Evolutionary conservation across 2,329 filamentous ascomycete species (phyloP).

Genomic region (Cladosporium sp.): DNA sequence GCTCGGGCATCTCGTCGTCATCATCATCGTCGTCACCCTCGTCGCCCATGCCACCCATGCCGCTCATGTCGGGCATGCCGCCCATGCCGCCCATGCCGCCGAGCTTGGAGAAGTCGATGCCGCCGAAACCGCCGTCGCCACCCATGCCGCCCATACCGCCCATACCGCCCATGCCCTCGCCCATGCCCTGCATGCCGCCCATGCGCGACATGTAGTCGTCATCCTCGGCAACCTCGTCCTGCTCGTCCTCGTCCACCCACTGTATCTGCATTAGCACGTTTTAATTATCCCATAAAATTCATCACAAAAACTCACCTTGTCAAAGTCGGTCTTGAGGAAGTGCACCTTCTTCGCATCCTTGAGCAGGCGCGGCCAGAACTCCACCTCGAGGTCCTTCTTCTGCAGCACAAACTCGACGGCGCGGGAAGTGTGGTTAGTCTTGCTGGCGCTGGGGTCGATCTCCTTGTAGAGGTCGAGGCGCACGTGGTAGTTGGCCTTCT

Average conservation of each 20-base stretch:
- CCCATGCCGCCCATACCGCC: constrained; percentile 41
- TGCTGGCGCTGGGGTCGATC: constrained; percentile 82
- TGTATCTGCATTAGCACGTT: constrained; percentile 32
- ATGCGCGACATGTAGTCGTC: constrained; percentile 61
- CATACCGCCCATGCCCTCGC: constrained; percentile 42
- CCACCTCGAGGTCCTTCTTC: constrained; percentile 94
- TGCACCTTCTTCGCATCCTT: constrained; percentile 89
- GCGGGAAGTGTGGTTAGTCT: constrained; percentile 83
- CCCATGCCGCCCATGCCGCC: constrained; percentile 62
- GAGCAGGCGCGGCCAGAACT: constrained; percentile 93
- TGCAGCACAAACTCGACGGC: constrained; percentile 87
- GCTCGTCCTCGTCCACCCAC: constrained; percentile 98
- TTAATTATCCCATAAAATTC: too few relatives aligned
- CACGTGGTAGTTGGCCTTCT: constrained; percentile 84
- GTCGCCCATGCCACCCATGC: constrained; percentile 33
- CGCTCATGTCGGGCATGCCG: constrained; percentile 46
- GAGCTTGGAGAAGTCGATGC: constrained; percentile 42
- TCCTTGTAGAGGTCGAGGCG: constrained; percentile 86
- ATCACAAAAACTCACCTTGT: constrained; percentile 67
- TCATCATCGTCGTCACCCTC: constrained; percentile 65
- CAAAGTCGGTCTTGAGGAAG: constrained; percentile 98
- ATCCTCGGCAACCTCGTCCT: constrained; percentile 83
- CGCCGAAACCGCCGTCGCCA: constrained; percentile 48
- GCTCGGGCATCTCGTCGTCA: constrained; percentile 71
- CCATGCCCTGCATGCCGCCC: constrained; percentile 48